phyloP scores from a whole-genome alignment of 306 rosid species.

The Begonia peltatifolia region DNA sequence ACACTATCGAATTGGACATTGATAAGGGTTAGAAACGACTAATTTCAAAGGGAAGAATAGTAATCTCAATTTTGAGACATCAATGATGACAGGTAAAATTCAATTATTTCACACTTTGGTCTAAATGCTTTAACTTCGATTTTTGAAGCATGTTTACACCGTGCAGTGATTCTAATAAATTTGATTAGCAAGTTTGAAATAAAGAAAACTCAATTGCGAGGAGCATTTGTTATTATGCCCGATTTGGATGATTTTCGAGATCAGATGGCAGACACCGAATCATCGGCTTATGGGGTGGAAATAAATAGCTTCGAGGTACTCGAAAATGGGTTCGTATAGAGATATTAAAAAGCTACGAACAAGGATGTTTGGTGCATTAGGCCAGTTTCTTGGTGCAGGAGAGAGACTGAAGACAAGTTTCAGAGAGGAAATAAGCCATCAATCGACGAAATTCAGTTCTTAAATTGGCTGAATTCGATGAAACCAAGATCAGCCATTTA shows the following conservation, averaged over 20 bases:
- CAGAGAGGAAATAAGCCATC: constrained; percentile 62
- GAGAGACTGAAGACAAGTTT: constrained; percentile 33
- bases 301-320: constrained; percentile 57
- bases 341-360: constrained; percentile 22
- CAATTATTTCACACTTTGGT: too few species aligned
- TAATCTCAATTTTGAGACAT: too few species aligned
- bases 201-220: constrained; percentile 56
- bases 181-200: constrained; percentile 28
- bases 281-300: constrained; percentile 38
- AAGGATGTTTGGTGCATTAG: constrained; percentile 77
- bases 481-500: constrained; percentile 50
- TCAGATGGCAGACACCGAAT: constrained; percentile 51
- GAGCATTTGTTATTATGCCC: constrained; percentile 36
- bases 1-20: too few species aligned
- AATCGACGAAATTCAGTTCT: constrained; percentile 29
- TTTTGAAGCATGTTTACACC: too few species aligned
- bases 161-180: background rate
- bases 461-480: constrained; percentile 53
- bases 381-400: constrained; percentile 49
- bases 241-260: constrained; percentile 48
- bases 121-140: too few species aligned
- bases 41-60: too few species aligned
- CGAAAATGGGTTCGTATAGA: constrained; percentile 30
- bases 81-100: too few species aligned
- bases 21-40: too few species aligned